Evolutionary conservation across 1,139 yeast genomes (phyloP), one percentile per base, ranked within the genome.

Genomic region (Wickerhamiella infanticola): DNA sequence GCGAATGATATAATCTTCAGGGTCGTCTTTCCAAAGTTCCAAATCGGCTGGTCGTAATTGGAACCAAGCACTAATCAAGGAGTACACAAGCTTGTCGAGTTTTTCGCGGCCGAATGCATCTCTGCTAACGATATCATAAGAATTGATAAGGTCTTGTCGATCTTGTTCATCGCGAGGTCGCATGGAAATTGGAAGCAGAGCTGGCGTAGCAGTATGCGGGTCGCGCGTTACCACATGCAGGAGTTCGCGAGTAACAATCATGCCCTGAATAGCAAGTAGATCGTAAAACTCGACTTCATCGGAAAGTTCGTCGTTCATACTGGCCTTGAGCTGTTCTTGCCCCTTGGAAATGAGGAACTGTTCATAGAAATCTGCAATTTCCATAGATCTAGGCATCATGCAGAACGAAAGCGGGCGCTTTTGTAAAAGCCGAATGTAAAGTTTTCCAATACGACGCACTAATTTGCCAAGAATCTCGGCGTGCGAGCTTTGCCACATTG

Each of bases 1-100:
- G 58, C 83, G 94, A 51, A 78, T 78, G 35, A 84, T 77, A 85
- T 94, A 90, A 58, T 84, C 95, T 61, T 86, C 97, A 0, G 97
- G 95, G 50, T 85, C 95, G 35, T 73, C 62, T 11, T 69, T 62
- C 97, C 97, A 90, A 42, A 75, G 67, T 54, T 82, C 94, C 43
- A 88, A 63, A 58, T 88, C 97, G 1, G 73, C 64, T 0, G 88
- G 83, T 47, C 79, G 75, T 42, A 88, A 63, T 46, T 79, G 73
- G 52, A 90, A 69, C 59, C 84, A 88, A 75, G 81, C 78, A 37
- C 72, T 70, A 25, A 85, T 73, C 24, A 88, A 62, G 35, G 40
- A 69, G 68, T 13, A 83, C 65, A 25, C 79, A 23, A 43, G 44
- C 35, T 38, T 24, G 23, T 24, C n/a, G 3, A 23, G n/a, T 6